These are phyloP conservation scores for Linnemannia exigua DNA, from an alignment of 192 early-diverging fungal species.

Conservation along the genomic window DNA sequence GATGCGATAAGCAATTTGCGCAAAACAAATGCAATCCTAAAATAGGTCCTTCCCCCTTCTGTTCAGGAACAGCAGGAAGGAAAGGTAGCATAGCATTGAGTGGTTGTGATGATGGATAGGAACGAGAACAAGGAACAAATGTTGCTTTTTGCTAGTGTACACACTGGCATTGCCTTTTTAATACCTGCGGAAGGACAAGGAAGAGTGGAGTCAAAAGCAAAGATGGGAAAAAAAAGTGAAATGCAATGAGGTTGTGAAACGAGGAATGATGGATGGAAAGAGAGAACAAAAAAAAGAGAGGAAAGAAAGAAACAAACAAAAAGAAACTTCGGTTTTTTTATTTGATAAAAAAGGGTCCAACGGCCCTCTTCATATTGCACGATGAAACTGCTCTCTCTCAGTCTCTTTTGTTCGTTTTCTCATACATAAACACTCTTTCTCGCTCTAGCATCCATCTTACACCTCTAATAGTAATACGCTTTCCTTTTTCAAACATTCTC, in stretches of 20 bases:
- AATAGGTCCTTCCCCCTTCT: background rate
- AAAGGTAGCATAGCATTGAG: background rate
- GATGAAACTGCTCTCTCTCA: background rate
- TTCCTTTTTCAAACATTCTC: background rate
- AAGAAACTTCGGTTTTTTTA: slow-evolving; percentile 1
- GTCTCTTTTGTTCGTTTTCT: background rate
- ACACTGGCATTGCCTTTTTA: background rate
- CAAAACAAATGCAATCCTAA: background rate
- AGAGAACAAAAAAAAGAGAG: background rate
- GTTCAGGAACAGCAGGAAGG: background rate
- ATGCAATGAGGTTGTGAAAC: background rate
- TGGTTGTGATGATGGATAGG: background rate
- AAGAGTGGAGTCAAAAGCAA: background rate
- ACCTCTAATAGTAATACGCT: background rate
- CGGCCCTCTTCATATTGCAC: background rate
- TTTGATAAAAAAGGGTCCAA: background rate
- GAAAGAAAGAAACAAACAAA: background rate
- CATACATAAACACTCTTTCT: no score
- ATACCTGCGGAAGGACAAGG: background rate
- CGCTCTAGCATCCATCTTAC: no score
- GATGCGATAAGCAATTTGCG: background rate
- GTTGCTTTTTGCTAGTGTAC: no score
- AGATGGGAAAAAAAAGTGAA: background rate
- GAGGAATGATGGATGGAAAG: background rate
- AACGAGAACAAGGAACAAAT: no score